phyloP scores from a whole-genome alignment of 2,329 filamentous ascomycete species.

The Ophiosphaerella herpotricha region DNA sequence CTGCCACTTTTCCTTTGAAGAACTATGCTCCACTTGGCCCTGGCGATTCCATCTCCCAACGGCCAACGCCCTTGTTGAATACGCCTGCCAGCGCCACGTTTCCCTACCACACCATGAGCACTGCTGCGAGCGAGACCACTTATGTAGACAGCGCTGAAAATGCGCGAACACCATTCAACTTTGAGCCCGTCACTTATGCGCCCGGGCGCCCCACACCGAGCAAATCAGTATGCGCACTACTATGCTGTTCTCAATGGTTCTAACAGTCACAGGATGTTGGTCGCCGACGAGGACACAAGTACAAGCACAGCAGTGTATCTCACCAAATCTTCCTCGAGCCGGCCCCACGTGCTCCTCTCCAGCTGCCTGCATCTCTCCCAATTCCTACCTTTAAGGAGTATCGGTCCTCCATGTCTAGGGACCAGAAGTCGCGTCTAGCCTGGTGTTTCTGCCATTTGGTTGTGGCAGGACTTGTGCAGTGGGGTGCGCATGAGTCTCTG shows the following conservation, averaged over 20 bases:
- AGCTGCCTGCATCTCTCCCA: slow-evolving; percentile 87
- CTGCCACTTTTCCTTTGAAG: slow-evolving; percentile 44
- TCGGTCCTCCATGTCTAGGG: slow-evolving; percentile 83
- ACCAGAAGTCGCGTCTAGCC: slow-evolving; percentile 79
- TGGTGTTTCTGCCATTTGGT: slow-evolving; percentile 91
- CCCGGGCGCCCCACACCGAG: slow-evolving; percentile 68
- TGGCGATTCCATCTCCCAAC: slow-evolving; percentile 42
- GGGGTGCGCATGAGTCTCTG: slow-evolving; percentile 81
- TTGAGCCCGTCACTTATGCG: slow-evolving; percentile 68
- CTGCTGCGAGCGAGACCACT: slow-evolving; percentile 29
- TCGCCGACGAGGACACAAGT: slow-evolving; percentile 91
- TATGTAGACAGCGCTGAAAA: slow-evolving; percentile 41
- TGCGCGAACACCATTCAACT: slow-evolving; percentile 82
- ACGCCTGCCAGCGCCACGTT: slow-evolving; percentile 43
- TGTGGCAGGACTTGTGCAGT: slow-evolving; percentile 82
- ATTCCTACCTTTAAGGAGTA: slow-evolving; percentile 89
- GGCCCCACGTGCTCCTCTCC: slow-evolving; percentile 79
- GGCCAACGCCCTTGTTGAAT: slow-evolving; percentile 37
- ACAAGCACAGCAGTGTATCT: slow-evolving; percentile 95
- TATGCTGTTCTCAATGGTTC: background rate
- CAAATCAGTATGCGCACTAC: slow-evolving; percentile 57
- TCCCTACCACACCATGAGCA: slow-evolving; percentile 37
- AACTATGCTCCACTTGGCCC: slow-evolving; percentile 41
- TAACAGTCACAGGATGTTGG: slow-evolving; percentile 72
- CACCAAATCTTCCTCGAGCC: slow-evolving; percentile 98